phyloP scores from a whole-genome alignment of 1,139 yeast genomes.

The Neolecta irregularis region DNA sequence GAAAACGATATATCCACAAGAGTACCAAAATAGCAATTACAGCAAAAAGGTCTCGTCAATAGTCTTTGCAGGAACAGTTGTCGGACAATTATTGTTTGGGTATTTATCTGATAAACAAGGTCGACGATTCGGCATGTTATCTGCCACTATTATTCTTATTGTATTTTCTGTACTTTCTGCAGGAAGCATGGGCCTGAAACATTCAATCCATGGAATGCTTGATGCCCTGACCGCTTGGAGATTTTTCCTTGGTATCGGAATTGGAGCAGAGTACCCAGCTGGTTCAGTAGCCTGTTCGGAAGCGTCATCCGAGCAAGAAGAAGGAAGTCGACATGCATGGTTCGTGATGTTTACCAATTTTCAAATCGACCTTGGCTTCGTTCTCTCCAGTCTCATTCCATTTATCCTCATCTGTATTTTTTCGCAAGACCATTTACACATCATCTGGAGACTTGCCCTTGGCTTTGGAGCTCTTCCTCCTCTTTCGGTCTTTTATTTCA shows the following conservation, averaged over 20 bases:
- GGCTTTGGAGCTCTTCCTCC: slow-evolving; percentile 93
- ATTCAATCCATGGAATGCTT: slow-evolving; percentile 51
- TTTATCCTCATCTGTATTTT: slow-evolving; percentile 76
- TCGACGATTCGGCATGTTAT: slow-evolving; percentile 66
- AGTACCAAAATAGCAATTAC: slow-evolving; percentile 48
- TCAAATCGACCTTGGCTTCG: slow-evolving; percentile 82
- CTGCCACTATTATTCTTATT: slow-evolving; percentile 57
- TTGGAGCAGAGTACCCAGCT: slow-evolving; percentile 69
- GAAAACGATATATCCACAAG: slow-evolving; percentile 43
- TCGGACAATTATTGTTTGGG: slow-evolving; percentile 75
- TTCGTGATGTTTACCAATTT: slow-evolving; percentile 78
- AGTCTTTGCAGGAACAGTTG: slow-evolving; percentile 79
- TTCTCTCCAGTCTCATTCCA: slow-evolving; percentile 70
- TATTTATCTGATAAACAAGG: slow-evolving; percentile 62
- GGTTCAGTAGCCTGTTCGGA: slow-evolving; percentile 91
- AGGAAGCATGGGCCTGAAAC: slow-evolving; percentile 73
- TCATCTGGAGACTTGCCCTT: slow-evolving; percentile 84
- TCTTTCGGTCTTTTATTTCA: slow-evolving; percentile 53
- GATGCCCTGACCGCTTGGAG: slow-evolving; percentile 73
- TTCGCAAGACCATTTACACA: slow-evolving; percentile 48
- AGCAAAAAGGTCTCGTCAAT: slow-evolving; percentile 70
- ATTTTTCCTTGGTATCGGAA: slow-evolving; percentile 71
- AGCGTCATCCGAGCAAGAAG: slow-evolving; percentile 62
- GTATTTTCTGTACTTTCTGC: slow-evolving; percentile 63
- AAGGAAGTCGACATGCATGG: slow-evolving; percentile 74